These are phyloP conservation scores for Halenospora varia DNA, from an alignment of 495 filamentous ascomycete species.

Conservation along the genomic window DNA sequence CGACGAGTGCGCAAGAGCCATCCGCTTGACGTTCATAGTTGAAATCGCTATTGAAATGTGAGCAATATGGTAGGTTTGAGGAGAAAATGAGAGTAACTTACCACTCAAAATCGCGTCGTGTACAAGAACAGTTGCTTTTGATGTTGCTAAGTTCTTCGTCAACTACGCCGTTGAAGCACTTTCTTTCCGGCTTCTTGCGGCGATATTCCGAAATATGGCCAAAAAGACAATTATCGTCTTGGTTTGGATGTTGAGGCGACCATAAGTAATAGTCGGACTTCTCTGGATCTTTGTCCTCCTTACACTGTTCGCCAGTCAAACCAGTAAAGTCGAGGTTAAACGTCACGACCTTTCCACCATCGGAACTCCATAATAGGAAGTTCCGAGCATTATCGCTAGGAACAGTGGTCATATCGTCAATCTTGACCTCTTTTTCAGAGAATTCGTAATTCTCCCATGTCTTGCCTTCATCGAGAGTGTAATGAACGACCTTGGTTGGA, in stretches of 20 bases:
- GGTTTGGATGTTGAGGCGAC: conserved; percentile 73
- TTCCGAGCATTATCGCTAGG: conserved; percentile 84
- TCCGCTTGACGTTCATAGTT: conserved; percentile 80
- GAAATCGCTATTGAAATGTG: conserved; percentile 64
- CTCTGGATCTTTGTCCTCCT: conserved; percentile 55
- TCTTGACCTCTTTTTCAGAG: conserved; percentile 58
- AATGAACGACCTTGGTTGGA: conserved; percentile 66
- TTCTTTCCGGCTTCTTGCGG: conserved; percentile 68
- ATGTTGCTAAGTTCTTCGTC: conserved; percentile 66
- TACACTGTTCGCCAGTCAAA: conserved; percentile 64
- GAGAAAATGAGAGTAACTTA: conserved; percentile 36
- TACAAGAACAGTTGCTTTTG: conserved; percentile 74
- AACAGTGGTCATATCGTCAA: conserved; percentile 79
- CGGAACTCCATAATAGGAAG: conserved; percentile 82
- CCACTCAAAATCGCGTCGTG: conserved; percentile 89
- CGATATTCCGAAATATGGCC: conserved; percentile 87
- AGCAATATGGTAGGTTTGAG: conserved; percentile 7
- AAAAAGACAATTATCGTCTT: conserved; percentile 79
- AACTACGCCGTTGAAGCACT: conserved; percentile 74
- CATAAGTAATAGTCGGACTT: conserved; percentile 77
- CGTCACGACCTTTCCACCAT: conserved; percentile 50
- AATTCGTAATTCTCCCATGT: conserved; percentile 76
- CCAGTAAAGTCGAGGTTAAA: conserved; percentile 86
- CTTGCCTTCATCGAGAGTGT: conserved; percentile 73
- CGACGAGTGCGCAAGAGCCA: conserved; percentile 70